phyloP scores from a whole-genome alignment of 768 basidiomycete species.

The Mycena polygramma region DNA sequence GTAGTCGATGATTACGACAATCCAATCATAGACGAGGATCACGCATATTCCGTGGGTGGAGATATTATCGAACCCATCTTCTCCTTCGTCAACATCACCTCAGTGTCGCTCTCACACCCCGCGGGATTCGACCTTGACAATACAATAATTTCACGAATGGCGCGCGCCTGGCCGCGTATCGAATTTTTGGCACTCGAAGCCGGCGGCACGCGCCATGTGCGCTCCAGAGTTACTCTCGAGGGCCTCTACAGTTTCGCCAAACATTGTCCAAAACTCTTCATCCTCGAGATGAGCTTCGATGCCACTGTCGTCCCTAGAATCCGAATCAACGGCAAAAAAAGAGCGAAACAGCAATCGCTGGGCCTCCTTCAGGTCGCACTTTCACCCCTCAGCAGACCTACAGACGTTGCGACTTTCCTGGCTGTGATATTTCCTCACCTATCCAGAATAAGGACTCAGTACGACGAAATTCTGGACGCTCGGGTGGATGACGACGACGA shows the following conservation, averaged over 20 bases:
- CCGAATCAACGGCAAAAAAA: neutral
- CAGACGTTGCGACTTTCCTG: neutral
- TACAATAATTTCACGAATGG: neutral
- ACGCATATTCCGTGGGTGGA: neutral
- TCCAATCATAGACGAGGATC: neutral
- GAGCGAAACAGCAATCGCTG: neutral
- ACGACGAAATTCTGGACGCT: neutral
- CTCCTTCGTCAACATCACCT: constrained; percentile 1
- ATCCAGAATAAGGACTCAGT: neutral
- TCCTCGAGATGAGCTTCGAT: constrained; percentile 5
- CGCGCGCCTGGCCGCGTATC: constrained; percentile 14
- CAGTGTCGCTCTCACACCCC: neutral
- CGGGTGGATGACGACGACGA: neutral
- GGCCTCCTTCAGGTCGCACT: neutral
- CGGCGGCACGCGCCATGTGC: neutral
- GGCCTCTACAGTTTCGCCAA: neutral
- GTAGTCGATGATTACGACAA: neutral
- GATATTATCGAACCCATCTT: neutral
- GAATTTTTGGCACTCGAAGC: neutral
- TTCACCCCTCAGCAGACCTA: neutral
- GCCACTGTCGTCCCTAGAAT: constrained; percentile 7
- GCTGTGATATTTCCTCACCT: neutral
- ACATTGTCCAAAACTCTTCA: neutral
- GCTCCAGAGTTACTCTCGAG: constrained; percentile 1
- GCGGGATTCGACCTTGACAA: constrained; percentile 8